Evolutionary conservation across 768 basidiomycete genomes (phyloP).

Genomic region (Leccinum variicolor): DNA sequence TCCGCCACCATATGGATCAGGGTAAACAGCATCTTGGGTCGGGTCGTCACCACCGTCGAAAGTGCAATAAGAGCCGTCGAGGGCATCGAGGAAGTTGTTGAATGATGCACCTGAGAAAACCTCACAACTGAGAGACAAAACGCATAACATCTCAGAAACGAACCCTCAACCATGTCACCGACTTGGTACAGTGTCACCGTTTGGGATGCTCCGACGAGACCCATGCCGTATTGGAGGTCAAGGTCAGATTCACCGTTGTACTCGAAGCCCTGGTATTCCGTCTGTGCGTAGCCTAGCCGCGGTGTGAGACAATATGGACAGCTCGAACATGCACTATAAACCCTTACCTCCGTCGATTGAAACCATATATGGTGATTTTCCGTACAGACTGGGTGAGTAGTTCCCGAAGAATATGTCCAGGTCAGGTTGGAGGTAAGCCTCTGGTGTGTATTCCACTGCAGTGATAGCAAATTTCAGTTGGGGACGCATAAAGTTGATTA

Average conservation of each 20-base stretch:
- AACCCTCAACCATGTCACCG: constrained; percentile 29
- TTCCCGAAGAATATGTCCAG: constrained; percentile 29
- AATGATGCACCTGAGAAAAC: constrained; percentile 20
- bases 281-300: neutral
- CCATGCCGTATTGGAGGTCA: constrained; percentile 32
- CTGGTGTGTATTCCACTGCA: constrained; percentile 32
- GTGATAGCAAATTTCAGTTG: neutral
- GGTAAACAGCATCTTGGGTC: constrained; percentile 23
- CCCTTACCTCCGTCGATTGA: constrained; percentile 32
- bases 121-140: too few relatives aligned
- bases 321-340: neutral
- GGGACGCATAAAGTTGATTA: neutral
- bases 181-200: constrained; percentile 30
- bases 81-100: constrained; percentile 34
- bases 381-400: constrained; percentile 21
- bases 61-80: constrained; percentile 33
- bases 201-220: constrained; percentile 22
- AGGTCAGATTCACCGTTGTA: constrained; percentile 32
- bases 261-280: constrained; percentile 5
- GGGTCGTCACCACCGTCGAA: constrained; percentile 36
- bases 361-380: constrained; percentile 25
- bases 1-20: constrained; percentile 22
- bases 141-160: neutral
- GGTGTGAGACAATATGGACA: constrained; percentile 4
- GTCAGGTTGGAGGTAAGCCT: constrained; percentile 30